Evolutionary conservation across 371 early-diverging fungal species (phyloP), one percentile per base, ranked within the genome.

Genomic region (Funneliformis caledonium): DNA sequence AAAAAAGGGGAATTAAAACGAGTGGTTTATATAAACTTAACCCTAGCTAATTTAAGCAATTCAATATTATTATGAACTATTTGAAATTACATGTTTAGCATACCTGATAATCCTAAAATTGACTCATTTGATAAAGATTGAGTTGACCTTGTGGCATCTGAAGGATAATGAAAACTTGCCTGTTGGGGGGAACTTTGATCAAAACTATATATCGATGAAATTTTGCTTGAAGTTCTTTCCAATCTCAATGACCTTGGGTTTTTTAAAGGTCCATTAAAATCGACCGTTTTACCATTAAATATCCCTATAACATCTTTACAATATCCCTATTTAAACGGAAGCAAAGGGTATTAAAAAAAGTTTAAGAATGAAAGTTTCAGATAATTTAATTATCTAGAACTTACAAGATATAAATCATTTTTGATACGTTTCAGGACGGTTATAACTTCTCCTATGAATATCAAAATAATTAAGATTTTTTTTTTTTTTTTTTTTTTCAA

Each of bases 381-480:
- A 11, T 64, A 60, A 64, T 61, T 37, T 43, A 31, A 33, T 22
- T 19, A 26, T 52, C 0, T 26, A 62, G 43, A 37, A 43, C 80
- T 56, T 52, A 80, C 80, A 37, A 80, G 61, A 72, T 60, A 80
- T n/a, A 56, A n/a, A 80, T 80, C 80, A 22, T 60, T 61, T 60
- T 59, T 59, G 33, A 80, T 80, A 47, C 56, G 80, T 43, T 80
- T 80, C 31, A 80, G 22, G 37, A 80, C 72, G 11, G 72, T 70
- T 33, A 80, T 59, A 2, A 42, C 47, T 47, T 80, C 80, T 16
- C 78, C 78, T 77, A 47, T 33, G 62, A 62, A 65, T 16, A 42
- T 5, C 42, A 1, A 37, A n/a, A 68, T 12, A 72, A 52, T 26
- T 33, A 1, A 26, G 50, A 50, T 72, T 52, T 33, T 26, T 52